Evolutionary conservation across 2,329 filamentous ascomycete species (phyloP), one percentile per base, ranked within the genome.

Genomic region (Diatrype stigma): DNA sequence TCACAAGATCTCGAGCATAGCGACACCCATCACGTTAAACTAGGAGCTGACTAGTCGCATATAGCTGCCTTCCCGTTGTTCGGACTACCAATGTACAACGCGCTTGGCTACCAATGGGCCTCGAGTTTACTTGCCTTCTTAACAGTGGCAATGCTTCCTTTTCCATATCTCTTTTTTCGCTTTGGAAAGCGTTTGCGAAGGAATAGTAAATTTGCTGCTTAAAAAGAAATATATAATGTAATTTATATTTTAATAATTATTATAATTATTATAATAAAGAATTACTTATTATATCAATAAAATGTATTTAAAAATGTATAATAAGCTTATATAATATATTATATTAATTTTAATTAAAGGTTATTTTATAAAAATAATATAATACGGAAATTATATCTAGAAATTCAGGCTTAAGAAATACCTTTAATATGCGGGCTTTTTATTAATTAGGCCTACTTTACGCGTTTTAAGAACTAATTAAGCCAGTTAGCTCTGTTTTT

Each of bases 1-100:
- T 47, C 42, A 26, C 6, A 7, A 37, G 14, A 16, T 37, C 28
- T 32, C 28, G 34, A 1, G 14, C 2, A 7, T 6, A 46, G 10
- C 4, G 38, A 44, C 23, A 51, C 37, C 42, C 12, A 42, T 51
- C 23, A 52, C 51, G 35, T 8, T 21, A 47, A 10, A 30, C 26
- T 30, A 30, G 26, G 10, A 30, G 26, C 26, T 30, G 10, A 30
- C 26, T 30, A 30, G 26, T 30, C 26, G 35, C 8, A 26, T 23
- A 32, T 55, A 82, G 90, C 89, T 48, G 81, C 83, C 3, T 92
- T 92, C 59, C 87, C 88, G 14, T 72, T 91, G 2, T 91, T 92
- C 65, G 86, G 86, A 16, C 78, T 82, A 26, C 86, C 85, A 57
- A 82, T 92, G 84, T 93, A 90, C 63, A 66, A 79, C 8, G 76